Evolutionary conservation across 108 stramenopile genomes (phyloP), one percentile per base, ranked within the genome.

Genomic region (Cyclotella sp.): DNA sequence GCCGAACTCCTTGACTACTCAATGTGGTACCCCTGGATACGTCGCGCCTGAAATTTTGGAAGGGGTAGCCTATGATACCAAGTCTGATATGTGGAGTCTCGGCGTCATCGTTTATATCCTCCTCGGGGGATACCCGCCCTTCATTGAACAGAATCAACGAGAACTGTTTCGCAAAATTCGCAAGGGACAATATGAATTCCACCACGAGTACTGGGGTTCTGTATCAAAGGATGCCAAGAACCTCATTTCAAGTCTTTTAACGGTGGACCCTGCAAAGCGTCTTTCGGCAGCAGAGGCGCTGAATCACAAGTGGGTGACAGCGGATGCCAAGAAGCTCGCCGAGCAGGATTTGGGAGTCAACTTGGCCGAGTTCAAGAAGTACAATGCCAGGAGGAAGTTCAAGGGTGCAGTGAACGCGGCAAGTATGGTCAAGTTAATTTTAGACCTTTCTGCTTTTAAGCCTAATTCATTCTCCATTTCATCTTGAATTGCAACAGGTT

Each of bases 51-150:
- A 98, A 72, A 96, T 98, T 75, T 74, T 98, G 51, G 89, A 93
- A 65, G 92, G 95, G 11, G 71, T 84, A 22, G 77, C 86, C 21
- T 96, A 98, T 70, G 92, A 90, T 78, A 92, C 88, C 53, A 90
- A 97, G 74, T 89, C 90, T 10, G 99, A 99, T 84, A 96, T 98
- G 93, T 99, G 99, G 99, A 57, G 53, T 46, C 70, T 93, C n/a
- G 93, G 93, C 34, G 93, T 93, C 0, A 93, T 93, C 64, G 84
- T 91, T 14, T 99, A 98, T 84, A 98, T 98, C 76, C 80, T 99
- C 10, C 86, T 99, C 14, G 93, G 93, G 26, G 99, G 94, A 28
- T 95, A 95, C 61, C 94, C 94, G 2, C 98, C 98, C 18, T 99
- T 99, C 81, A 92, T 97, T 73, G 96, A 97, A 74, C 93, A 95